Evolutionary conservation across 148 eudicot genomes (phyloP).

Genomic region (Chenopodium formosanum): DNA sequence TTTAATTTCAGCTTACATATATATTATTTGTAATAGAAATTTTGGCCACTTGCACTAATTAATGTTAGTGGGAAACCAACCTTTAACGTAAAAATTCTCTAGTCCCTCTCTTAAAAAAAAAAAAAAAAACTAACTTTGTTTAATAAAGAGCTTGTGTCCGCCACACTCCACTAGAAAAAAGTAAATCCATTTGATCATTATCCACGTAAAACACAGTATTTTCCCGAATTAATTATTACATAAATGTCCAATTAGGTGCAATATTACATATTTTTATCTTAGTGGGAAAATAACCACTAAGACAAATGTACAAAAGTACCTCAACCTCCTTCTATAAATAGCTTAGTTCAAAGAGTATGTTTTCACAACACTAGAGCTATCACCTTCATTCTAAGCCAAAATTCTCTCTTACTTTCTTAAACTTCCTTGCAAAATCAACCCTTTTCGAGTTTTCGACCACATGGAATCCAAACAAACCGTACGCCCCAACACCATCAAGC

Average conservation of each 20-base stretch:
- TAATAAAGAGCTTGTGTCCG: conserved; percentile 9
- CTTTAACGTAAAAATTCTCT: neutral
- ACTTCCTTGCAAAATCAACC: neutral
- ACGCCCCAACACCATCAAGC: neutral
- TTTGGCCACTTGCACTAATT: neutral
- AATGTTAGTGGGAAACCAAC: neutral
- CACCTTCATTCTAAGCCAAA: neutral
- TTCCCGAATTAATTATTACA: neutral
- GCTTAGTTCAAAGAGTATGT: neutral
- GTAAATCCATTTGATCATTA: neutral
- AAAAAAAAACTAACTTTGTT: neutral
- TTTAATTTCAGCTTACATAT: too few relatives aligned
- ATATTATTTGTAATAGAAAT: neutral
- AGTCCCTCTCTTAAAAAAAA: neutral
- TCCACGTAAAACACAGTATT: neutral
- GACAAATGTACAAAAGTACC: neutral
- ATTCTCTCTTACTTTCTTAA: neutral
- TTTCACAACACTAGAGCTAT: neutral
- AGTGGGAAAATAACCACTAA: neutral
- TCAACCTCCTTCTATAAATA: neutral
- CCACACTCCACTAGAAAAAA: conserved; percentile 13
- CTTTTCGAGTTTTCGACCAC: neutral
- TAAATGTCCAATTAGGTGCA: neutral
- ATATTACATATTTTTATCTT: neutral
- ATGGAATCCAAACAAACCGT: conserved; percentile 13